Conservation (phyloP, 441 rosid species). For the Iberis amara region DNA sequence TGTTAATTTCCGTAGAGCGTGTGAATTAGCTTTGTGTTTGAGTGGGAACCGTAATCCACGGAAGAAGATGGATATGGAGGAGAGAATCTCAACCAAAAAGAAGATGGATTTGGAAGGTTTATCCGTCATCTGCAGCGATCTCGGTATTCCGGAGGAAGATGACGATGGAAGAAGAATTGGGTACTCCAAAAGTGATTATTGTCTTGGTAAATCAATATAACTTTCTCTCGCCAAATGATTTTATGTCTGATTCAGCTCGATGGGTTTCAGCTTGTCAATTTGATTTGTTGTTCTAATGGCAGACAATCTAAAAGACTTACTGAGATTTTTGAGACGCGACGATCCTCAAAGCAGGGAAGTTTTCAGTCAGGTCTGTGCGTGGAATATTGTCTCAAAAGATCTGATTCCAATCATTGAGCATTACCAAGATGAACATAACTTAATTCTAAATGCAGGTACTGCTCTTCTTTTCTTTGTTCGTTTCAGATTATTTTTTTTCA, state of each 20-base stretch:
- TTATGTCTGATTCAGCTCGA: neutral
- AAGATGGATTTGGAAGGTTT: slow-evolving; percentile 60
- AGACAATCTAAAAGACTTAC: slow-evolving; percentile 82
- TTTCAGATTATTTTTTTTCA: neutral
- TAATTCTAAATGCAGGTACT: slow-evolving; percentile 78
- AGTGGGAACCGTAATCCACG: slow-evolving; percentile 6
- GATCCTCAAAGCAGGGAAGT: slow-evolving; percentile 81
- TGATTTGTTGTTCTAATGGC: slow-evolving; percentile 11
- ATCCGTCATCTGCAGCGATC: slow-evolving; percentile 67
- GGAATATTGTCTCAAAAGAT: slow-evolving; percentile 79
- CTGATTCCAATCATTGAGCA: slow-evolving; percentile 82
- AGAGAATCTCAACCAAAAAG: slow-evolving; percentile 28
- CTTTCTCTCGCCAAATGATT: slow-evolving; percentile 3
- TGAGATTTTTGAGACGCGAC: slow-evolving; percentile 83
- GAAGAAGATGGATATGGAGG: slow-evolving; percentile 26
- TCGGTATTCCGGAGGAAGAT: slow-evolving; percentile 58
- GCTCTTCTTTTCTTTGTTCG: neutral
- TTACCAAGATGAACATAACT: slow-evolving; percentile 55
- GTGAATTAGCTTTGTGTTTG: neutral
- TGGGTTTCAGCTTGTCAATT: neutral
- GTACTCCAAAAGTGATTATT: slow-evolving; percentile 56
- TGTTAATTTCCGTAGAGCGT: too few species aligned
- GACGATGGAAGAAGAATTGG: slow-evolving; percentile 47
- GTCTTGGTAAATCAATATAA: slow-evolving; percentile 43
- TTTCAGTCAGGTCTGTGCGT: slow-evolving; percentile 88